These are phyloP conservation scores for Torrubiella hemipterigena DNA, from an alignment of 2,329 filamentous ascomycete species.

Conservation along the genomic window DNA sequence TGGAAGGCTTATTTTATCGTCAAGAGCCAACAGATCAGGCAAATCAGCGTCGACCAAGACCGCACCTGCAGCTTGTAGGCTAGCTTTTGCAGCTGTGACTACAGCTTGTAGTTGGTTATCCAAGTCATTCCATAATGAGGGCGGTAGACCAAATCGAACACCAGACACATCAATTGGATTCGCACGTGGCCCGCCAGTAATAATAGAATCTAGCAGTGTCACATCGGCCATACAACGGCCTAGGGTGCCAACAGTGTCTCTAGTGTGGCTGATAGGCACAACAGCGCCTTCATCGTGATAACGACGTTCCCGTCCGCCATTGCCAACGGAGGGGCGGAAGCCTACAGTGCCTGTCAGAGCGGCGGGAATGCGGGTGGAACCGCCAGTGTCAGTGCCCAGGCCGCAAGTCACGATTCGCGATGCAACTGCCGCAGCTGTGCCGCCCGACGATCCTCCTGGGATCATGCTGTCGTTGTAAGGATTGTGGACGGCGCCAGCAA, in stretches of 20 bases:
- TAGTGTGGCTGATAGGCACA: slow-evolving; percentile 6
- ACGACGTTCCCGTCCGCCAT: slow-evolving; percentile 7
- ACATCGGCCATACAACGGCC: slow-evolving; percentile 6
- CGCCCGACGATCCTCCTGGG: slow-evolving; percentile 11
- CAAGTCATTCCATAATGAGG: slow-evolving; percentile 8
- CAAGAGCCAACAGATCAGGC: slow-evolving; percentile 6
- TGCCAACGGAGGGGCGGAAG: slow-evolving; percentile 9
- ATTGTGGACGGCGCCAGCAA: slow-evolving; percentile 9
- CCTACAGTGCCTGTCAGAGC: slow-evolving; percentile 10
- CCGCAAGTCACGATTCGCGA: slow-evolving; percentile 10
- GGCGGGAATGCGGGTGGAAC: slow-evolving; percentile 9
- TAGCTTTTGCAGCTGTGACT: slow-evolving; percentile 1
- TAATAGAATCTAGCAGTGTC: slow-evolving; percentile 7
- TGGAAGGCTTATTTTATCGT: slow-evolving; percentile 2
- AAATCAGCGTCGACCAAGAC: slow-evolving; percentile 8
- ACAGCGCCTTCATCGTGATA: slow-evolving; percentile 7
- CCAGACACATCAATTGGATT: slow-evolving; percentile 1
- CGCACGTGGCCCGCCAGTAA: slow-evolving; percentile 2
- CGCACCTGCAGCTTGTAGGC: slow-evolving; percentile 6
- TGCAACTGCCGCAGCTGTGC: slow-evolving; percentile 9
- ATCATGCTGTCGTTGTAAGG: slow-evolving; percentile 8
- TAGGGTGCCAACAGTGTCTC: slow-evolving; percentile 6
- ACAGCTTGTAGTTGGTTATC: slow-evolving; percentile 6
- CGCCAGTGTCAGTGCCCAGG: slow-evolving; percentile 11
- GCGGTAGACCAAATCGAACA: slow-evolving; percentile 8